A percentile compares a stretch with the other conserved stretches of the same genome.
These are phyloP conservation scores for Sarocladiaceae sp. DNA, from an alignment of 2,329 filamentous ascomycete genomes.

Conservation along the genomic window DNA sequence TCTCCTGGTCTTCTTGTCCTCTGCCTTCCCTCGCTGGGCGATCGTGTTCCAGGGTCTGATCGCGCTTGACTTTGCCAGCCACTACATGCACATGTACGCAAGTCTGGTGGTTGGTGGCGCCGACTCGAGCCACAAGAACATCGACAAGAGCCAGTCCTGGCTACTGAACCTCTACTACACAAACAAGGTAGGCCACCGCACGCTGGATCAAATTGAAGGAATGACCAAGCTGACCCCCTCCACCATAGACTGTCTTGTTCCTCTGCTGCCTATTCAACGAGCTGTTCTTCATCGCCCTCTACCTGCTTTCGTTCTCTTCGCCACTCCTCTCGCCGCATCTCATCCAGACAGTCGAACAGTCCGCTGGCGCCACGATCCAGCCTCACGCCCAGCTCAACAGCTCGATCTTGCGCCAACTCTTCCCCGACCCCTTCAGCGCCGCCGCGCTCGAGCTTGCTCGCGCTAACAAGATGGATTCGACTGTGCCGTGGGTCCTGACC, in stretches of 20 bases:
- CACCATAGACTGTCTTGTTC: slow-evolving; percentile 89
- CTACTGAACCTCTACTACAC: slow-evolving; percentile 94
- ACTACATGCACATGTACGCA: slow-evolving; percentile 99
- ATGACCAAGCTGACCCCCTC: neutral
- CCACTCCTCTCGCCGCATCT: slow-evolving; percentile 83
- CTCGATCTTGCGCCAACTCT: slow-evolving; percentile 65
- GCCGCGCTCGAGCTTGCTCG: slow-evolving; percentile 87
- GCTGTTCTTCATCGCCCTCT: slow-evolving; percentile 95
- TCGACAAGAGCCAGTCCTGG: slow-evolving; percentile 82
- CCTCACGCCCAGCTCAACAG: slow-evolving; percentile 65
- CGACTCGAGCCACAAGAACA: slow-evolving; percentile 83
- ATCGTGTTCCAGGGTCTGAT: slow-evolving; percentile 94
- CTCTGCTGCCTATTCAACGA: slow-evolving; percentile 87
- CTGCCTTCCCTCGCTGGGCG: slow-evolving; percentile 88
- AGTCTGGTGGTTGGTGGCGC: slow-evolving; percentile 81
- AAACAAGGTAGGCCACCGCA: slow-evolving; percentile 69
- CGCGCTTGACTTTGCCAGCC: slow-evolving; percentile 85
- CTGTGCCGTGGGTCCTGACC: slow-evolving; percentile 63
- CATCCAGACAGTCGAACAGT: slow-evolving; percentile 53
- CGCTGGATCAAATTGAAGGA: neutral
- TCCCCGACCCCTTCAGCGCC: slow-evolving; percentile 85
- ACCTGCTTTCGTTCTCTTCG: slow-evolving; percentile 94
- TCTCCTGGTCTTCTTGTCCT: slow-evolving; percentile 87
- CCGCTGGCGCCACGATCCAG: slow-evolving; percentile 46
- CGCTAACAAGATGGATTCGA: slow-evolving; percentile 85